phyloP scores from a whole-genome alignment of 192 early-diverging fungal species.

The Coemansia sp. region DNA sequence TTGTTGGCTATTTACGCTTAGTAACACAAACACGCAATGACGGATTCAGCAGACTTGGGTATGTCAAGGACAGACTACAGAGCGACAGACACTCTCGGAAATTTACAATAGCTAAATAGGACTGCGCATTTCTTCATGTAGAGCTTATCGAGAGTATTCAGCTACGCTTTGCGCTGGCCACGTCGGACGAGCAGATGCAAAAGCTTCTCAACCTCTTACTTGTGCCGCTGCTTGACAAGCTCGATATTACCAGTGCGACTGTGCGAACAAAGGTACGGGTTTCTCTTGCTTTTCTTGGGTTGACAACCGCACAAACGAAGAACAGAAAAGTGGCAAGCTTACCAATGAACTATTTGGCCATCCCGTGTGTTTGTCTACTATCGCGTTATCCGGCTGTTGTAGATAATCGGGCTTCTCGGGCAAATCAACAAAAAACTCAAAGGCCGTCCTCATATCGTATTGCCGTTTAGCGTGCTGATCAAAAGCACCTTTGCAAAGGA shows the following conservation, averaged over 20 bases:
- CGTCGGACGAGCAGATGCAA: constrained; percentile 59
- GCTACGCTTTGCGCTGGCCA: constrained; percentile 65
- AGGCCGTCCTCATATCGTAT: constrained; percentile 57
- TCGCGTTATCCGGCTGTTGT: not conserved
- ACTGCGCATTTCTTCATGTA: constrained; percentile 15
- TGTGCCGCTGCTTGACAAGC: constrained; percentile 63
- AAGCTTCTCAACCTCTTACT: constrained; percentile 58
- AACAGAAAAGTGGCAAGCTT: too few relatives aligned
- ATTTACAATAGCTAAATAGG: constrained; percentile 1
- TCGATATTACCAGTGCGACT: constrained; percentile 51
- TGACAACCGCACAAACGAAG: not conserved
- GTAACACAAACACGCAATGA: not conserved
- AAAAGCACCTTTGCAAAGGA: constrained; percentile 59
- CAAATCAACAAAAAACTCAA: constrained; percentile 89
- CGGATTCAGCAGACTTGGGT: constrained; percentile 15
- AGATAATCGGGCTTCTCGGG: constrained; percentile 75
- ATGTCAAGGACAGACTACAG: not conserved
- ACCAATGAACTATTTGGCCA: too few relatives aligned
- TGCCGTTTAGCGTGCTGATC: constrained; percentile 66
- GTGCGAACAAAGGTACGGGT: constrained; percentile 58
- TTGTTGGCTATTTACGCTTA: not conserved
- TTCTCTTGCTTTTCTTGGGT: not conserved
- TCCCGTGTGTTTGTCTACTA: not conserved
- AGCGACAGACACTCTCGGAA: not conserved
- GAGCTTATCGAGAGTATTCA: constrained; percentile 69